phyloP scores from a whole-genome alignment of 2,329 filamentous ascomycete genomes.

The Stagonosporopsis vannaccii region DNA sequence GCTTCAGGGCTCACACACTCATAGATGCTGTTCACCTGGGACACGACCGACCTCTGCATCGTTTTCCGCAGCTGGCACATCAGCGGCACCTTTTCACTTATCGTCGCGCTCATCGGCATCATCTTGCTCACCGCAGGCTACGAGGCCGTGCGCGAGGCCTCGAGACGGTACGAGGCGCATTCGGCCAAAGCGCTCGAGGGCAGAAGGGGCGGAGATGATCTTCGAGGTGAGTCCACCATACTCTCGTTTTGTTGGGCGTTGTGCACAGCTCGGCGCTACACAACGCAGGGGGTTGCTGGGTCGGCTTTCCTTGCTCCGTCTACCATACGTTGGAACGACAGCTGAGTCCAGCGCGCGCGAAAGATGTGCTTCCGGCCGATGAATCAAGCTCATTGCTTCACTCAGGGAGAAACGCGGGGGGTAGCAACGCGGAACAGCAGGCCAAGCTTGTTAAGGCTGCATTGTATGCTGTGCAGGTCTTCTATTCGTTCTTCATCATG shows the following conservation, averaged over 20 bases:
- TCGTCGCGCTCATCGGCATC: constrained; percentile 83
- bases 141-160: constrained; percentile 81
- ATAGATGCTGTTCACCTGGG: constrained; percentile 98
- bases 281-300: constrained; percentile 1
- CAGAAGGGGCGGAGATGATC: constrained; percentile 36
- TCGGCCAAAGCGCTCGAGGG: constrained; percentile 34
- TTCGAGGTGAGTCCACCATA: constrained; percentile 41
- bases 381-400: constrained; percentile 73
- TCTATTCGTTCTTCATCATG: constrained; percentile 99
- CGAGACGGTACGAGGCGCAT: constrained; percentile 75
- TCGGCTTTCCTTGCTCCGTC: constrained; percentile 18
- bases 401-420: constrained; percentile 68
- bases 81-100: constrained; percentile 73
- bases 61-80: constrained; percentile 93
- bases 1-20: constrained; percentile 4
- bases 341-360: constrained; percentile 38
- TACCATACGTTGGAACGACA: constrained; percentile 20
- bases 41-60: constrained; percentile 92
- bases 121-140: constrained; percentile 88
- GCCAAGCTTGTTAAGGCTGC: constrained; percentile 80
- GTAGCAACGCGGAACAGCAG: constrained; percentile 68
- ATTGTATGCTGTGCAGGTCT: constrained; percentile 91
- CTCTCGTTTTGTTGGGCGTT: background rate
- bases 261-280: background rate
- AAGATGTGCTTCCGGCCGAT: constrained; percentile 35